Base-by-base conservation (phyloP, 148 eudicot species). In the Chenopodium suecicum region DNA sequence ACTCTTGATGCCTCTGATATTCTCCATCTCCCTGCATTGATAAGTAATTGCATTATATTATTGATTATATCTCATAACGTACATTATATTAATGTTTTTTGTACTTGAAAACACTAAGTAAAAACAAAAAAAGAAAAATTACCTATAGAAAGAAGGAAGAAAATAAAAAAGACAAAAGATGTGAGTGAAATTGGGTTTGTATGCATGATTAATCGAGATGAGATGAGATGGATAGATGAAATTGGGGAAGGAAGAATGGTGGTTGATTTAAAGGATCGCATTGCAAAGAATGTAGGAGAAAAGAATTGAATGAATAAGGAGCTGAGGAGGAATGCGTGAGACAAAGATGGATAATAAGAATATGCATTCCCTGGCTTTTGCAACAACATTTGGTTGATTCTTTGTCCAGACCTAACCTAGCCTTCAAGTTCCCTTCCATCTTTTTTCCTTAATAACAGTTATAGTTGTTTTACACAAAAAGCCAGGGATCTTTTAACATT, bases 1-100 rank as follows among this genome's bases (percentile, higher is more conserved):
- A 84, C 79, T 65, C 90, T 86, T 0, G 86, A 86, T 2, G 87
- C 85, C 76, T 91, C 89, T 11, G 92, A 86, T 17, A 73, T 22
- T 63, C 79, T 86, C 70, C 70, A 67, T 32, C 82, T 66, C 67
- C 93, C 98, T 91, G 87, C 7, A 4, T 29, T 29, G 12, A 25
- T 6, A 41, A 41, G 44, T 41, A 41, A 41, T 41, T 41, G 44
- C 44, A 41, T 41, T 4, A 34, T 34, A 31, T 34, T 6, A 41
- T 41, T 41, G 44, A 41, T 41, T 41, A 41, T 41, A 41, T 41
- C 44, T 41, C 44, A 5, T 6, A 41, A 41, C 5, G 2, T 34
- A 34, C 44, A 41, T 41, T 41, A 4, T 34, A 34, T 34, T 34
- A 34, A 34, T 6, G 5, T 6, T 34, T 34, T 34, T 34, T 34